These are phyloP conservation scores for Eucalyptus albens DNA, from an alignment of 345 rosid species.

Conservation along the genomic window DNA sequence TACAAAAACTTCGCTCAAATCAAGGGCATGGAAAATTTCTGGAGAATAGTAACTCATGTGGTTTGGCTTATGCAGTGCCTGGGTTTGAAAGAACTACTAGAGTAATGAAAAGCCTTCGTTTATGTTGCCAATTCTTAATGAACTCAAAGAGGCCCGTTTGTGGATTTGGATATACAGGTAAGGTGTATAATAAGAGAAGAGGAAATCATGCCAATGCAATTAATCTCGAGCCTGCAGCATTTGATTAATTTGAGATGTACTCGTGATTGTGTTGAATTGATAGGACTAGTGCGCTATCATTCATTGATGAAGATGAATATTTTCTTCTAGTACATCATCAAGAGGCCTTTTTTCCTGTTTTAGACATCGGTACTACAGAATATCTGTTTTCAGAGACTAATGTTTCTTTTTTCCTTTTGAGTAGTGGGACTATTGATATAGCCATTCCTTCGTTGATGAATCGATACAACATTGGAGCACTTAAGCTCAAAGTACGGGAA, in stretches of 20 bases:
- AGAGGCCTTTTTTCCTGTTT: not conserved
- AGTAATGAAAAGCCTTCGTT: accelerated
- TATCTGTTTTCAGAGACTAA: not conserved
- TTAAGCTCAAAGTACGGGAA: not conserved
- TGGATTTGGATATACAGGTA: not conserved
- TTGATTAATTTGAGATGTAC: not conserved
- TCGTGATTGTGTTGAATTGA: not conserved
- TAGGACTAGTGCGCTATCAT: accelerated
- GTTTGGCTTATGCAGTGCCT: not conserved
- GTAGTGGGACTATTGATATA: not conserved
- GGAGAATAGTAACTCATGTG: not conserved
- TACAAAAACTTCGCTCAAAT: not conserved
- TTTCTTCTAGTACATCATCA: not conserved
- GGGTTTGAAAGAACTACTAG: not conserved
- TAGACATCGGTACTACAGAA: not conserved
- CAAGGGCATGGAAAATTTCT: not conserved
- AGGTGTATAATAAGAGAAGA: not conserved
- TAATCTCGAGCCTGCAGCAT: not conserved
- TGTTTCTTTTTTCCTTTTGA: not conserved
- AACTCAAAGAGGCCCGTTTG: not conserved
- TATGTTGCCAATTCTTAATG: not conserved
- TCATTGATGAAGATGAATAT: not conserved
- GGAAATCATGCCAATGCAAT: accelerated
- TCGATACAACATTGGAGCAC: not conserved
- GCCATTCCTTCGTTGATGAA: not conserved